These are phyloP conservation scores for Chimonanthus salicifolius DNA, from an alignment of 164 flowering plant genomes.

Conservation along the genomic window DNA sequence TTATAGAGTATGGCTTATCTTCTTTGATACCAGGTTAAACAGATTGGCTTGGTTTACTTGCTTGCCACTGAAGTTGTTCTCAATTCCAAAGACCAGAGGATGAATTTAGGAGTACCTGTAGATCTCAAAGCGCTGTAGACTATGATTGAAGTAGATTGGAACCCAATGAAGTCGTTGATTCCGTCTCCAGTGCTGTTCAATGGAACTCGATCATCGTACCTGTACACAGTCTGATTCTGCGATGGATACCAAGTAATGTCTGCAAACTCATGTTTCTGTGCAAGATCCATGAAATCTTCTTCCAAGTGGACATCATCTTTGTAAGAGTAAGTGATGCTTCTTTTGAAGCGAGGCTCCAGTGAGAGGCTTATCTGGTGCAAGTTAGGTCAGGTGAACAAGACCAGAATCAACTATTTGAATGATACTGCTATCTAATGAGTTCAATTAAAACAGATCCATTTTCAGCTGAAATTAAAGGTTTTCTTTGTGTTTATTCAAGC, in stretches of 20 bases:
- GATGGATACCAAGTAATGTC: slow-evolving; percentile 94
- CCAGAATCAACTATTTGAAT: too few species aligned
- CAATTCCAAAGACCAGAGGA: neutral
- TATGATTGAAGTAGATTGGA: slow-evolving; percentile 47
- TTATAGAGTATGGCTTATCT: too few species aligned
- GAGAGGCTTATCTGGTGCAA: slow-evolving; percentile 52
- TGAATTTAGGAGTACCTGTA: slow-evolving; percentile 34
- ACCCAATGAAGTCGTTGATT: slow-evolving; percentile 66
- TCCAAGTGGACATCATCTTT: slow-evolving; percentile 52
- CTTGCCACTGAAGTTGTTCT: neutral
- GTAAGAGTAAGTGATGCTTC: slow-evolving; percentile 62
- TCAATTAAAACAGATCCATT: too few species aligned
- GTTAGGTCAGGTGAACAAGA: too few species aligned
- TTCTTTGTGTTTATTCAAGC: too few species aligned
- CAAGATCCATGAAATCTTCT: slow-evolving; percentile 50
- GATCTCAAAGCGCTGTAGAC: slow-evolving; percentile 44
- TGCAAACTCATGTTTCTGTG: slow-evolving; percentile 58
- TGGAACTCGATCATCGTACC: slow-evolving; percentile 69
- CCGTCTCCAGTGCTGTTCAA: slow-evolving; percentile 58
- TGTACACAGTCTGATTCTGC: slow-evolving; percentile 53
- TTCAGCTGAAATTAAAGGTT: too few species aligned
- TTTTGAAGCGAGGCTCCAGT: slow-evolving; percentile 62
- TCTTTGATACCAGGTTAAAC: neutral
- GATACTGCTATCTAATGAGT: too few species aligned
- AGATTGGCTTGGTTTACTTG: neutral